Base-by-base conservation (phyloP, 805 yeast genomes). In the Wickerhamomyces queroliae region DNA sequence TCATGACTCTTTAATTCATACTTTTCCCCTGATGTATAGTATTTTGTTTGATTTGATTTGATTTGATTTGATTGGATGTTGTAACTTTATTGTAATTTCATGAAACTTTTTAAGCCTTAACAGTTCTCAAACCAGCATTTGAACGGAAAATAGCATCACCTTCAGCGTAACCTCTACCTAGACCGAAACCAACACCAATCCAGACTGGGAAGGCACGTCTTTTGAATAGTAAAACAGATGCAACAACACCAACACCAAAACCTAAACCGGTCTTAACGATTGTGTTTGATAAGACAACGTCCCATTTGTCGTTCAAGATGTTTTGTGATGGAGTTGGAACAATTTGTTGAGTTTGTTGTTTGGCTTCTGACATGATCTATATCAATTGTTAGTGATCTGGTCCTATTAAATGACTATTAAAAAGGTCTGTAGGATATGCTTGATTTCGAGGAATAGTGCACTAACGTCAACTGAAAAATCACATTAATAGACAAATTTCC, bases 121-220 rank as follows among this genome's bases (percentile, higher is more conserved):
- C 78, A 38, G 79, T 69, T 73, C 95, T 81, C 47, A 82, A 61
- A 41, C 95, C 95, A 46, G 83, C 86, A 41, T 73, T 69, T 12
- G 87, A 76, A 69, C 97, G 83, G 76, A 93, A 91, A 41, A 90
- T 84, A 45, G 97, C 95, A 59, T 93, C 98, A 45, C 98, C 99
- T 70, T 93, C 99, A 45, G 98, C 80, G 66, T 89, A 93, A 39
- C 96, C 96, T 71, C 96, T 83, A 49, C 99, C 99, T 46, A 90
- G 75, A 50, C 99, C 99, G 56, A 93, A 91, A 28, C 99, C 99
- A 48, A 89, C 68, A 49, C 99, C 99, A 46, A 91, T 66, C 95
- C 97, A 90, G 32, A 91, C 98, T 40, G 99, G 99, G 80, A 89
- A 93, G 9, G 96, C 75, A 66, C 98, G 81, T 73, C 98, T 86